These are phyloP conservation scores for Dacryopinax primogenitus DNA, from an alignment of 768 basidiomycete species.

Conservation along the genomic window DNA sequence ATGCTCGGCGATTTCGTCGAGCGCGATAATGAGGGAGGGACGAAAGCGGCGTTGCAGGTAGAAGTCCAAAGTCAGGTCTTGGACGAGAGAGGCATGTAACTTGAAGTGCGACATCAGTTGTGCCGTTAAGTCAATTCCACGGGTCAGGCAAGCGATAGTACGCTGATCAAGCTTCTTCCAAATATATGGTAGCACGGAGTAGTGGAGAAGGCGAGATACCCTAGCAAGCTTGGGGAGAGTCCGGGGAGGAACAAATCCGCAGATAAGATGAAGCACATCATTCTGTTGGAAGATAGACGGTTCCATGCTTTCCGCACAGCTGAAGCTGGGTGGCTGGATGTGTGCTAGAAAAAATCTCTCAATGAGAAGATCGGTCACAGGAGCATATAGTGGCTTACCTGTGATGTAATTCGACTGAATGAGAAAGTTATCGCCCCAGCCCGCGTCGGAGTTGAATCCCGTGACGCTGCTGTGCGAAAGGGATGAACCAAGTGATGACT, in stretches of 20 bases:
- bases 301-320: background rate
- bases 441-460: background rate
- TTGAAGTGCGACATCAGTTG: background rate
- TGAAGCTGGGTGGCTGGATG: too few relatives aligned
- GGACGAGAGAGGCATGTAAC: background rate
- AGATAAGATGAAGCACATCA: background rate
- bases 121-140: background rate
- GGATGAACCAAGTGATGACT: background rate
- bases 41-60: background rate
- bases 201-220: background rate
- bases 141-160: background rate
- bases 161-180: background rate
- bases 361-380: too few relatives aligned
- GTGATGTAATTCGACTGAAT: background rate
- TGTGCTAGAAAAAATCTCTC: too few relatives aligned
- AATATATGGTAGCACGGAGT: background rate
- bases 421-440: background rate
- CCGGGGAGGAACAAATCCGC: background rate
- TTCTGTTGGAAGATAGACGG: background rate
- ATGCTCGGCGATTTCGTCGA: background rate
- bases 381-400: background rate
- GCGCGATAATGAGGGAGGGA: background rate
- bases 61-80: background rate
- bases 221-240: background rate
- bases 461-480: background rate